Evolutionary conservation across 768 basidiomycete genomes (phyloP).

Genomic region (Amyloporia xantha): DNA sequence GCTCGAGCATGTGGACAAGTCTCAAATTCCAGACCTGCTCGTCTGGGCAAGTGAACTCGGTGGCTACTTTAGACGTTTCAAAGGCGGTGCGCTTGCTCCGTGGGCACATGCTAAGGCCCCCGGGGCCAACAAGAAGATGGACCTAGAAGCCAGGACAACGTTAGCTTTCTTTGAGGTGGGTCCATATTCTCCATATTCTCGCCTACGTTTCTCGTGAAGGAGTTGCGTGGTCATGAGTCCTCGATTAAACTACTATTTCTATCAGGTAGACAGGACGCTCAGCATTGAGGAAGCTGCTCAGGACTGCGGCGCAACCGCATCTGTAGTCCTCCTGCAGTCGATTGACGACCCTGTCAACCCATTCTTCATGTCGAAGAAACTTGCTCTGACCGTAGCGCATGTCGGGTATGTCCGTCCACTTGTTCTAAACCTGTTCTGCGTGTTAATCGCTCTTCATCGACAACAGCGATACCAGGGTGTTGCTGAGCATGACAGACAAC

Average conservation of each 20-base stretch:
- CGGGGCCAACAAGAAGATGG: conserved; percentile 33
- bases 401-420: conserved; percentile 71
- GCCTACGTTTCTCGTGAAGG: background rate
- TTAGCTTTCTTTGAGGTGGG: conserved; percentile 81
- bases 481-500: conserved; percentile 68
- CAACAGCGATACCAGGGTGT: conserved; percentile 41
- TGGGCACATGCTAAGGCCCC: conserved; percentile 40
- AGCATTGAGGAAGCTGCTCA: conserved; percentile 63
- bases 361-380: conserved; percentile 71
- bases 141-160: conserved; percentile 82
- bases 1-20: conserved; percentile 72
- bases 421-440: background rate
- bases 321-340: conserved; percentile 86
- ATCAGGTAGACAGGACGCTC: conserved; percentile 68
- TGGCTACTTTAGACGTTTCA: conserved; percentile 88
- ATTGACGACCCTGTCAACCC: conserved; percentile 74
- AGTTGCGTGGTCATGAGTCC: too few relatives aligned
- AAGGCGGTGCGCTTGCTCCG: conserved; percentile 68
- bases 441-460: background rate
- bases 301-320: conserved; percentile 85
- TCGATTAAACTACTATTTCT: background rate
- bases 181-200: conserved; percentile 3
- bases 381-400: conserved; percentile 87
- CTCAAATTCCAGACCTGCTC: conserved; percentile 67
- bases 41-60: conserved; percentile 73